Base-by-base conservation (phyloP, 2,329 filamentous ascomycete species). In the Diaporthe sp. region DNA sequence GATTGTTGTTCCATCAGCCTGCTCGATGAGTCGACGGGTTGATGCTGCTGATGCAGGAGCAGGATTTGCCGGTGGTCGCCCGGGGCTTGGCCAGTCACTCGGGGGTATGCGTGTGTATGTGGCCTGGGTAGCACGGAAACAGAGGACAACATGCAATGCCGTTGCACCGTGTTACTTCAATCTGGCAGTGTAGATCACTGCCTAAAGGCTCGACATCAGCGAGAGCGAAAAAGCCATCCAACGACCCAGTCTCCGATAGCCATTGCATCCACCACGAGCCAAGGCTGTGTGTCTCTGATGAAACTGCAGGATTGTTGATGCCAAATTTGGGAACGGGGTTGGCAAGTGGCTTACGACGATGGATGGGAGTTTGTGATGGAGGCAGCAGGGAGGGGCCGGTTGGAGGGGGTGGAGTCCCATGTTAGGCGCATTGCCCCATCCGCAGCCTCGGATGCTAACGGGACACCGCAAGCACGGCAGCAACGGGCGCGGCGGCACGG, bases 271-370 rank as follows among this genome's bases (percentile, higher is more conserved):
- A 25, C 50, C 27, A 8, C 27, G 47, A 39, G 69, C 44, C 39
- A 71, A 63, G 56, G 69, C 69, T 71, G 56, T 63, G 56, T 63
- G 56, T 71, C 7, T 44, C n/a, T 71, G 68, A 65, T 73, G 70
- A 70, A 70, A 75, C 63, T 25, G 37, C 56, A 70, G 47, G 65
- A 73, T 70, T 9, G 27, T 25, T 69, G 70, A 27, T 75, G 65
- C 73, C 70, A 75, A 73, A 58, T 75, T 75, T 70, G 65, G 66
- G 30, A 39, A 47, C 39, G 51, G 44, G 44, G 58, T 42, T 65
- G 35, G 53, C 12, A 66, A 39, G 55, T 66, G 61, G 61, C 73
- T 75, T 68, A 70, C 65, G 73, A 73, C 70, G 55, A 61, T 72
- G 44, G 32, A 32, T 61, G 56, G 39, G 22, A 44, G 37, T 42